Base-by-base conservation (phyloP, 768 basidiomycete species). In the Tephrocybe sp. region DNA sequence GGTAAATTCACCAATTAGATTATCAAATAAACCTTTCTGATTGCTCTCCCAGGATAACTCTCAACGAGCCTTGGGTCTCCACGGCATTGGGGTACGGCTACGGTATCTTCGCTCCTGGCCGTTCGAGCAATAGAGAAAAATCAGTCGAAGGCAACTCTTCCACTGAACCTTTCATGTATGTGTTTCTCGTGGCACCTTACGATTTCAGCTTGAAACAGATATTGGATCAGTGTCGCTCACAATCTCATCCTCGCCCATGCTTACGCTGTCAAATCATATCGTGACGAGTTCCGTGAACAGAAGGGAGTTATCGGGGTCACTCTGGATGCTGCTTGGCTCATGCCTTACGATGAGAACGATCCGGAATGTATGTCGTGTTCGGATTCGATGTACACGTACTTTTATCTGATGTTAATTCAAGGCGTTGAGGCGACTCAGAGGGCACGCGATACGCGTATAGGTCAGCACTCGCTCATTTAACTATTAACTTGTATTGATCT, bases 11-110 rank as follows among this genome's bases (percentile, higher is more conserved):
- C 15, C n/a, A 16, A 27, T 28, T 19, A 54, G 39, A 49, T 56
- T 45, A 25, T 52, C 32, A 30, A 30, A 22, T 52, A 3, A 7
- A 22, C 36, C 11, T 9, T 49, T 38, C 38, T 45, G 41, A 43
- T 32, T 25, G 39, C 9, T 6, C 9, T 16, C 26, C 18, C 24
- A 82, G 82, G 84, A 70, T 87, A 46, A 87, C 86, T 1, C 63
- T 84, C 64, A 88, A 89, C 66, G 86, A 90, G 66, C 85, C 84
- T 1, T 85, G 80, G 83, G 67, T 83, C 44, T 75, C 84, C 39
- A 70, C 79, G n/a, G n/a, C n/a, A 40, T 70, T 85, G 9, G 86
- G 87, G 9, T 84, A 87, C 59, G 80, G 79, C 12, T 69, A 75
- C 35, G 86, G 83, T 18, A 70, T 77, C 4, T 86, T 86, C 54